These are phyloP conservation scores for Tylopilus orsonianus DNA, from an alignment of 1,284 basidiomycete species.

Conservation along the genomic window DNA sequence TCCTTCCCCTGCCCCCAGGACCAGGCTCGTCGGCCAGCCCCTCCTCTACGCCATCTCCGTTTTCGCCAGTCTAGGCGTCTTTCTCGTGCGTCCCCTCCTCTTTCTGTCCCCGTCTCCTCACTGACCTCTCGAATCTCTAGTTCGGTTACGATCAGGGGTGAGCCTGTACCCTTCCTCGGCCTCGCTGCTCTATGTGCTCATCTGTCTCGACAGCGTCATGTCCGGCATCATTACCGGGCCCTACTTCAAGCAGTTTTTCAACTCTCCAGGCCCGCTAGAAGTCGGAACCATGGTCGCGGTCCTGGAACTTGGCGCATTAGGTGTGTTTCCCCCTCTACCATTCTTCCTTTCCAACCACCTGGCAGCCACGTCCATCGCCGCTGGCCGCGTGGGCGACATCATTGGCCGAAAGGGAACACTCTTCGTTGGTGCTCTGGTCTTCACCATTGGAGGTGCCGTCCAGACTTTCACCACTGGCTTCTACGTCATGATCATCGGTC, in stretches of 20 bases:
- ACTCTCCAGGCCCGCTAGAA: constrained; percentile 69
- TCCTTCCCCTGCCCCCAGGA: constrained; percentile 33
- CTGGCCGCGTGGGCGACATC: constrained; percentile 85
- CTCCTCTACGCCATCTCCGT: constrained; percentile 82
- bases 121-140: constrained; percentile 38
- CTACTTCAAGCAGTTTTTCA: constrained; percentile 83
- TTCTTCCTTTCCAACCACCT: constrained; percentile 6
- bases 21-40: constrained; percentile 74
- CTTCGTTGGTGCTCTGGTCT: constrained; percentile 84
- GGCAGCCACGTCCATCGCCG: constrained; percentile 85
- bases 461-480: constrained; percentile 90
- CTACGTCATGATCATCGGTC: constrained; percentile 83
- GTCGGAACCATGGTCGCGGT: constrained; percentile 91
- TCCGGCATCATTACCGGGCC: constrained; percentile 93
- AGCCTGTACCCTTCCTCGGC: background rate
- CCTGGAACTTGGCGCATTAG: constrained; percentile 89
- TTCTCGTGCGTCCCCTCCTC: constrained; percentile 58
- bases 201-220: constrained; percentile 63
- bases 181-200: constrained; percentile 30
- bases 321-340: constrained; percentile 43
- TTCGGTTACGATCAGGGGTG: constrained; percentile 96
- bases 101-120: background rate
- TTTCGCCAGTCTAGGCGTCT: constrained; percentile 87
- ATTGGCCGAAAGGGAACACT: constrained; percentile 88
- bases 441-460: constrained; percentile 85